Percentiles rank a stretch among this genome's conserved stretches.
These are phyloP conservation scores for Tanozyma kutaoensis DNA, from an alignment of 805 yeast genomes.

Conservation along the genomic window DNA sequence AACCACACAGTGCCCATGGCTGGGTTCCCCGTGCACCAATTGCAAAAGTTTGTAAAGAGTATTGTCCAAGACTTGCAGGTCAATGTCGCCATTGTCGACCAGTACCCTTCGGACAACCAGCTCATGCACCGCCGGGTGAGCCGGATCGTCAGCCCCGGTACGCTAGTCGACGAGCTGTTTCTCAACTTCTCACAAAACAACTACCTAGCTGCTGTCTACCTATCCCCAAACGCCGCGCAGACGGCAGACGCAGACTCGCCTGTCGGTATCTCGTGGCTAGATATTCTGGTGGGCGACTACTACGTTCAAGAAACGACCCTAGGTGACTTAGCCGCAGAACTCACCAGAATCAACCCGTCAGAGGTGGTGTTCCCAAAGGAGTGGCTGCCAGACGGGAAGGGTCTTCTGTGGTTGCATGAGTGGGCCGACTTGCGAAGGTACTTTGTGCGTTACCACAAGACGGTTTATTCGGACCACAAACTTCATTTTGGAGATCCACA, in stretches of 20 bases:
- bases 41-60: slow-evolving; percentile 60
- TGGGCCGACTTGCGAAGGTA: slow-evolving; percentile 46
- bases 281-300: slow-evolving; percentile 72
- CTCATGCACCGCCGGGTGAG: slow-evolving; percentile 55
- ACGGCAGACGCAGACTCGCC: slow-evolving; percentile 26
- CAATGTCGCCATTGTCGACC: slow-evolving; percentile 79
- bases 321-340: slow-evolving; percentile 50
- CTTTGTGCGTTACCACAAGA: slow-evolving; percentile 40
- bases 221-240: slow-evolving; percentile 34
- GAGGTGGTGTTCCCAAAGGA: slow-evolving; percentile 55
- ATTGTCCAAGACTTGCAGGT: slow-evolving; percentile 58
- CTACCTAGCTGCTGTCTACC: slow-evolving; percentile 50
- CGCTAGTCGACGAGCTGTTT: slow-evolving; percentile 76
- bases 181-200: slow-evolving; percentile 62
- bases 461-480: slow-evolving; percentile 17
- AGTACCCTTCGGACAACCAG: slow-evolving; percentile 21
- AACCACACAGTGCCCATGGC: slow-evolving; percentile 57
- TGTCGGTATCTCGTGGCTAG: slow-evolving; percentile 81
- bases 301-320: slow-evolving; percentile 52
- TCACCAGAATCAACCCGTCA: slow-evolving; percentile 68
- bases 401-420: slow-evolving; percentile 44
- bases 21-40: slow-evolving; percentile 70
- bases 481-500: slow-evolving; percentile 17
- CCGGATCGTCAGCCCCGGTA: slow-evolving; percentile 84
- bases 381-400: slow-evolving; percentile 17